Conservation (phyloP, 441 rosid species). For the Syzygium malaccense region DNA sequence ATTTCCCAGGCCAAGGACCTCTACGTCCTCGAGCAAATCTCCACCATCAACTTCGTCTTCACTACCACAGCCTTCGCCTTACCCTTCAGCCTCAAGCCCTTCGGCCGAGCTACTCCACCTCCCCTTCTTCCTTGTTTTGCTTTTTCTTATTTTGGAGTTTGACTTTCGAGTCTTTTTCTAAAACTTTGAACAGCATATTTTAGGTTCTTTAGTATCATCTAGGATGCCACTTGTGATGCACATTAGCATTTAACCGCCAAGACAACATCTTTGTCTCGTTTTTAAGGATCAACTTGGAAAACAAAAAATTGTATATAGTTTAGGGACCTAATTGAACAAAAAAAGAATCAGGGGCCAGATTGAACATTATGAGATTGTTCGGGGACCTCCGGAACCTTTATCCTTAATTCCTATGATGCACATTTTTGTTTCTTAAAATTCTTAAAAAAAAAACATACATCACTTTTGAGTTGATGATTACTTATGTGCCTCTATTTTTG, state of each 20-base stretch:
- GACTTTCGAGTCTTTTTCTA: no score
- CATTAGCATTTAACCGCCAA: not conserved
- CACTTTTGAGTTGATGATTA: not conserved
- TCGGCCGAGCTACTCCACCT: not conserved
- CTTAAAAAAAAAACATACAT: not conserved
- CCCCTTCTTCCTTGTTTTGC: not conserved
- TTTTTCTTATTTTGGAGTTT: not conserved
- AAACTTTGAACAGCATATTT: not conserved
- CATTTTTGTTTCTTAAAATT: not conserved
- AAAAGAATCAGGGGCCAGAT: not conserved
- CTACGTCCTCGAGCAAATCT: not conserved
- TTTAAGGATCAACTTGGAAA: not conserved
- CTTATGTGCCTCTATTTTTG: not conserved
- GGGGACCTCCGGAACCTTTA: not conserved
- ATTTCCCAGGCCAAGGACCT: not conserved
- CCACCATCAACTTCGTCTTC: not conserved
- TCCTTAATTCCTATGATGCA: not conserved
- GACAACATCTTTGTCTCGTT: not conserved
- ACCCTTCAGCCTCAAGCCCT: not conserved
- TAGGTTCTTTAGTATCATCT: not conserved
- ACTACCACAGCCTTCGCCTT: not conserved
- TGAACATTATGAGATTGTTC: not conserved
- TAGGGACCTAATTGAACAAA: not conserved
- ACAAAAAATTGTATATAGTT: not conserved
- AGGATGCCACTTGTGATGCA: not conserved